phyloP scores from a whole-genome alignment of 495 filamentous ascomycete species.

The Penicillium antarcticum region DNA sequence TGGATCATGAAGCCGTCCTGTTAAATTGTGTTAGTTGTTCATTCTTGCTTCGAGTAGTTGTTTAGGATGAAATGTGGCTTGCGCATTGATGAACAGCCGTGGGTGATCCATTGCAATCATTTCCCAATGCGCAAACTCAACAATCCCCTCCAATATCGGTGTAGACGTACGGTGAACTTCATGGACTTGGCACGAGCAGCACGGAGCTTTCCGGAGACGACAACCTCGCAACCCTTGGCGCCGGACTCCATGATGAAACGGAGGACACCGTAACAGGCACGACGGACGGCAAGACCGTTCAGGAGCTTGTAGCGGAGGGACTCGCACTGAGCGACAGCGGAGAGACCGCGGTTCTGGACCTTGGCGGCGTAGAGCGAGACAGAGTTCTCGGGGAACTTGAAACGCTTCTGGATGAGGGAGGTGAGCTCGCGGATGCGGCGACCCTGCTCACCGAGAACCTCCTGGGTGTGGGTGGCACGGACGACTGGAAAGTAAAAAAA shows the following conservation, averaged over 20 bases:
- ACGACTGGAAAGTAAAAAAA: constrained; percentile 62
- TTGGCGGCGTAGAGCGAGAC: constrained; percentile 99
- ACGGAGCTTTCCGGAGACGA: constrained; percentile 97
- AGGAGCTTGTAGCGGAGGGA: constrained; percentile 99
- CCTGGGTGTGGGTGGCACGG: constrained; percentile 99
- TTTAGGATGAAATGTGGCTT: background rate
- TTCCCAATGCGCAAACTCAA: background rate
- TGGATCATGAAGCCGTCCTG: constrained; percentile 99
- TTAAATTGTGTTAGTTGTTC: constrained; percentile 12
- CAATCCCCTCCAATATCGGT: constrained; percentile 2
- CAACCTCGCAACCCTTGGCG: constrained; percentile 99
- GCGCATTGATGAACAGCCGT: too few relatives aligned
- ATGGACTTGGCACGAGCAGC: constrained; percentile 99
- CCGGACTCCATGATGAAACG: constrained; percentile 99
- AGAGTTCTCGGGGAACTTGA: constrained; percentile 99
- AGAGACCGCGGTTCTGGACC: constrained; percentile 99
- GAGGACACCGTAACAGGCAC: constrained; percentile 99
- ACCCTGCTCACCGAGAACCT: constrained; percentile 99
- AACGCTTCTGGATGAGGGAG: constrained; percentile 99
- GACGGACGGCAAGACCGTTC: constrained; percentile 94
- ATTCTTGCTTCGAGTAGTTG: background rate
- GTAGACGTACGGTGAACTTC: constrained; percentile 89
- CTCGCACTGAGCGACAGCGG: constrained; percentile 99
- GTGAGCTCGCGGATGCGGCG: constrained; percentile 99
- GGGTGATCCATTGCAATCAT: background rate